Base-by-base conservation (phyloP, 176 grass and related monocot genomes). In the Carex parvula region DNA sequence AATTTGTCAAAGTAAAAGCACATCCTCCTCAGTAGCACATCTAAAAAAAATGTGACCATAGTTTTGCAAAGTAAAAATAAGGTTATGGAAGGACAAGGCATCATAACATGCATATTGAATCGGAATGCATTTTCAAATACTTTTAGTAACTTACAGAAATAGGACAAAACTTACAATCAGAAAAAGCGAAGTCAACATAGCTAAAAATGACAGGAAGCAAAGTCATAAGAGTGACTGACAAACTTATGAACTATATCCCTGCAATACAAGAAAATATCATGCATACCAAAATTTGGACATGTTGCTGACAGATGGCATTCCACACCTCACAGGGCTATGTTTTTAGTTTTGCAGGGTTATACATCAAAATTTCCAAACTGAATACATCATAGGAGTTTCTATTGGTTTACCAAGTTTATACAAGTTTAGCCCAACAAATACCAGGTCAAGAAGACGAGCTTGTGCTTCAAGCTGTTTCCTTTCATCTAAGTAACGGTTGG, bases 381-480 rank as follows among this genome's bases (percentile, higher is more conserved):
- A 70, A 18, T 18, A 70, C 66, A 37, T 70, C 30, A 70, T 12
- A 3, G 21, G 21, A 73, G 37, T 73, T 75, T 24, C 44, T 26
- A 44, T 26, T 53, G 70, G 70, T 52, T 21, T 53, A 75, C 70
- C 42, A 53, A 75, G 46, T 53, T 75, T 26, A 26, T 26, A 26
- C 70, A 75, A 44, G 46, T 54, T 75, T 26, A 75, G 70, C 46
- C n/a, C 12, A 79, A 79, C 76, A 71, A 81, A 69, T 94, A 98
- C 95, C 92, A 98, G 84, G 74, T 98, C 95, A 85, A 98, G 91
- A 91, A 98, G 91, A 67, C 14, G 85, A 52, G 67, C 37, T 89
- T 87, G 93, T 79, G 95, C 87, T 79, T 92, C 92, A 60, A 89
- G 76, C 53, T 86, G 92, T 81, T 90, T 84, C 58, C 74, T 94